Conservation (phyloP, 2,329 filamentous ascomycete genomes). For the Corinectria fuckeliana region DNA sequence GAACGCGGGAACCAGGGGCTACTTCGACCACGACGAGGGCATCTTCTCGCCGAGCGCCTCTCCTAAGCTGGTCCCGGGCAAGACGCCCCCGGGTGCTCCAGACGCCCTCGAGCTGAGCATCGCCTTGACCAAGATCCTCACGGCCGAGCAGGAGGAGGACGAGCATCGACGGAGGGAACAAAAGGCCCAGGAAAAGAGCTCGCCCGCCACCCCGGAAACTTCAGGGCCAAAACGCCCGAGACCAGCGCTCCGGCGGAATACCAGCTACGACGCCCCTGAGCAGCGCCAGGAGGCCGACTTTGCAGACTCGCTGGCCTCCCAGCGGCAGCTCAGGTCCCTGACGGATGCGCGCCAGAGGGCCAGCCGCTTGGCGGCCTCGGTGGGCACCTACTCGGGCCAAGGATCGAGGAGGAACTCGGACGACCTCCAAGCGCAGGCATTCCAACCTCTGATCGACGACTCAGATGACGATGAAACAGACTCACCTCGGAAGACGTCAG, state of each 20-base stretch:
- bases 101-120: slow-evolving; percentile 48
- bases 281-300: slow-evolving; percentile 49
- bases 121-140: slow-evolving; percentile 48
- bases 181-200: slow-evolving; percentile 21
- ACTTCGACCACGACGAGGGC: slow-evolving; percentile 25
- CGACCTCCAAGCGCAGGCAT: slow-evolving; percentile 40
- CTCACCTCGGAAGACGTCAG: slow-evolving; percentile 21
- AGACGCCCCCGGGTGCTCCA: slow-evolving; percentile 43
- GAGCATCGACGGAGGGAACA: slow-evolving; percentile 30
- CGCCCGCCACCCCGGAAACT: slow-evolving; percentile 25
- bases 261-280: slow-evolving; percentile 50
- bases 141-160: slow-evolving; percentile 42
- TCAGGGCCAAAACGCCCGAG: slow-evolving; percentile 39
- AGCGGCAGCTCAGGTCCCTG: slow-evolving; percentile 49
- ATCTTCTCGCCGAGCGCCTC: slow-evolving; percentile 38
- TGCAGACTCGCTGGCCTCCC: slow-evolving; percentile 46
- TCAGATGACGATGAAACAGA: slow-evolving; percentile 39
- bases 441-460: slow-evolving; percentile 43
- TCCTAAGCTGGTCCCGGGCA: slow-evolving; percentile 33
- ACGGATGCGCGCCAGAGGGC: slow-evolving; percentile 49
- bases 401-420: slow-evolving; percentile 46
- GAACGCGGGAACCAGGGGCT: slow-evolving; percentile 7
- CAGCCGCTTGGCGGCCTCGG: slow-evolving; percentile 47
- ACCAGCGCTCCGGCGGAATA: slow-evolving; percentile 51
- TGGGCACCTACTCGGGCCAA: slow-evolving; percentile 47